Percentiles rank a stretch among this genome's conserved stretches.
Evolutionary conservation across 1,139 yeast genomes (phyloP).

Genomic region (Suhomyces guaymorum): DNA sequence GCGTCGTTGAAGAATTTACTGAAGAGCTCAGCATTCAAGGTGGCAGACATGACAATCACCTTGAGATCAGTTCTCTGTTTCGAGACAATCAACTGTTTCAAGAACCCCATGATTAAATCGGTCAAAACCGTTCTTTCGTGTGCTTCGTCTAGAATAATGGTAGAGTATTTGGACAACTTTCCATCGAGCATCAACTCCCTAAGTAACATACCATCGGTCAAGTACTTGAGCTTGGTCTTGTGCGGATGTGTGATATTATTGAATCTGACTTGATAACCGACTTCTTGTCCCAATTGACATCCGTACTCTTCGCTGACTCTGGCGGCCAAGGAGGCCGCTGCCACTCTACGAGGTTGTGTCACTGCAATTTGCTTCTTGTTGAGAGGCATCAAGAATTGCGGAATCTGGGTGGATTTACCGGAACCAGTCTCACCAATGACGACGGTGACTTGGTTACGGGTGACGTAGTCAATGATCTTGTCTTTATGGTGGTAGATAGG

Average conservation of each 20-base stretch:
- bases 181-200: slow-evolving; percentile 86
- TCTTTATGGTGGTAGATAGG: slow-evolving; percentile 79
- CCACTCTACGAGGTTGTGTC: slow-evolving; percentile 97
- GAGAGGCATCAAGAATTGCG: slow-evolving; percentile 72
- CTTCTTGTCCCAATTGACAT: slow-evolving; percentile 69
- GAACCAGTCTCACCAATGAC: slow-evolving; percentile 97
- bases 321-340: slow-evolving; percentile 90
- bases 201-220: slow-evolving; percentile 96
- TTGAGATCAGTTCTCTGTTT: slow-evolving; percentile 56
- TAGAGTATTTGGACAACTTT: slow-evolving; percentile 61
- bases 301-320: slow-evolving; percentile 93
- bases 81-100: slow-evolving; percentile 60
- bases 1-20: slow-evolving; percentile 75
- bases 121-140: slow-evolving; percentile 95
- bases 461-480: slow-evolving; percentile 57
- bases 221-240: slow-evolving; percentile 71
- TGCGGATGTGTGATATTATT: slow-evolving; percentile 38
- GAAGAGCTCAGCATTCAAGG: slow-evolving; percentile 89
- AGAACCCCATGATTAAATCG: slow-evolving; percentile 84
- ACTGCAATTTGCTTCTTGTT: slow-evolving; percentile 70
- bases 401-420: slow-evolving; percentile 97
- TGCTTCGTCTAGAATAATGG: slow-evolving; percentile 92
- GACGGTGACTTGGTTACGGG: slow-evolving; percentile 65
- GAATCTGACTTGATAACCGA: slow-evolving; percentile 95
- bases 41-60: slow-evolving; percentile 87